Evolutionary conservation across 169 alveolate species (phyloP), one percentile per base, ranked within the genome.

Genomic region (Plasmodium vinckei): DNA sequence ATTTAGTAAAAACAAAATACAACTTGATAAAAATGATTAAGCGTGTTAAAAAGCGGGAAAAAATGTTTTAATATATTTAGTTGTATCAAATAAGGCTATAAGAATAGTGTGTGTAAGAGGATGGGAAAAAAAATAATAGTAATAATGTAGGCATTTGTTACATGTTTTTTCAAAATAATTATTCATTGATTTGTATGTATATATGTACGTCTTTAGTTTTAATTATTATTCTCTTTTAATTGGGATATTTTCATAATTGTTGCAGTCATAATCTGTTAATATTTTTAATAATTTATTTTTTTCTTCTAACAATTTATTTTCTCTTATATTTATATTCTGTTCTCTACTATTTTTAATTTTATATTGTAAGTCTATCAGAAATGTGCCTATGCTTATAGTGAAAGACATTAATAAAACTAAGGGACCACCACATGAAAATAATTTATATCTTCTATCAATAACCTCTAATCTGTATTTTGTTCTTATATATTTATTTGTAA

Each of bases 361-460:
- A 61, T 82, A 82, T 49, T 82, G 90, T 13, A 82, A 47, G 67
- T 82, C 90, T 56, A 82, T 65, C 23, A 82, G 49, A 25, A 54
- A 82, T 23, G 90, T 82, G 5, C 90, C 90, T 53, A 82, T 54
- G 56, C 73, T 82, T 1, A 82, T 82, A 33, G 90, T 82, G 13
- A 82, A 21, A 17, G 90, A 53, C 90, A 82, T 68, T 44, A 82
- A 51, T 53, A 65, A 72, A 39, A 82, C 65, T 47, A 82, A 54
- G 19, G 90, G 90, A n/a, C 21, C 72, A 56, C 90, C 90, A 59
- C 86, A 67, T 13, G 90, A 68, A 70, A 82, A 82, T 47, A 82
- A 61, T 60, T 82, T 82, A 60, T 82, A 82, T 60, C 90, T 65
- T 51, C 72, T 65, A 59, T 82, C 90, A 72, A 82, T 69, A 21